Percentiles rank a stretch among this genome's conserved stretches.
Conservation (phyloP, 805 yeast species). For the Scheffersomyces stipitis region DNA sequence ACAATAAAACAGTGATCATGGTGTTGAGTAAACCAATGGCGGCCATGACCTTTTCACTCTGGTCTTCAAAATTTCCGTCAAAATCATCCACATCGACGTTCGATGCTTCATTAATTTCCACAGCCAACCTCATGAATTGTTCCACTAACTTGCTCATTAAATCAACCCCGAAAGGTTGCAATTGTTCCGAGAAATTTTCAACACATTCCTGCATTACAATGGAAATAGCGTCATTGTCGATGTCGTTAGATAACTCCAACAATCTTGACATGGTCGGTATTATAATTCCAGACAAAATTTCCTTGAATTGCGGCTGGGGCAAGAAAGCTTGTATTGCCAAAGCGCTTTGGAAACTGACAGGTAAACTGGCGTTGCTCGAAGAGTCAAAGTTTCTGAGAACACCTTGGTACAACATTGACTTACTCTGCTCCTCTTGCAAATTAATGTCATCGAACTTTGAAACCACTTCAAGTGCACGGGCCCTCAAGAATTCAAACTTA, state of each 20-base stretch:
- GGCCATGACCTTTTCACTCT: conserved; percentile 74
- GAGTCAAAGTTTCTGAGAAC: conserved; percentile 30
- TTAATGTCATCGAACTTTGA: conserved; percentile 64
- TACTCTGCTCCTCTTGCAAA: conserved; percentile 34
- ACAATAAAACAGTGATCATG: conserved; percentile 73
- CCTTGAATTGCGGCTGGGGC: conserved; percentile 61
- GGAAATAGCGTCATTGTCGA: conserved; percentile 84
- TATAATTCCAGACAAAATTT: conserved; percentile 64
- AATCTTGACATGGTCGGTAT: conserved; percentile 81
- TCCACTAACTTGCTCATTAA: conserved; percentile 26
- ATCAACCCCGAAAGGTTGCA: conserved; percentile 44
- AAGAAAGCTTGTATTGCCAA: conserved; percentile 81
- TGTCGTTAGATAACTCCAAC: conserved; percentile 68
- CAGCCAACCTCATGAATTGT: conserved; percentile 28
- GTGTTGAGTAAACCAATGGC: conserved; percentile 82
- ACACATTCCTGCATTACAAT: conserved; percentile 96
- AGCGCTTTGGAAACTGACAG: conserved; percentile 82
- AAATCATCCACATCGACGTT: conserved; percentile 29
- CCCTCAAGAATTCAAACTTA: conserved; percentile 64
- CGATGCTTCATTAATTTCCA: conserved; percentile 53
- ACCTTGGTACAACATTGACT: conserved; percentile 31
- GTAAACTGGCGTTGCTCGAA: conserved; percentile 42
- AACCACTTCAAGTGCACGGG: conserved; percentile 68
- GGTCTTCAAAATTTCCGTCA: conserved; percentile 23
- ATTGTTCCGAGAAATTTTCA: conserved; percentile 80